These are phyloP conservation scores for Stylonectria norvegica DNA, from an alignment of 2,329 filamentous ascomycete genomes.

Conservation along the genomic window DNA sequence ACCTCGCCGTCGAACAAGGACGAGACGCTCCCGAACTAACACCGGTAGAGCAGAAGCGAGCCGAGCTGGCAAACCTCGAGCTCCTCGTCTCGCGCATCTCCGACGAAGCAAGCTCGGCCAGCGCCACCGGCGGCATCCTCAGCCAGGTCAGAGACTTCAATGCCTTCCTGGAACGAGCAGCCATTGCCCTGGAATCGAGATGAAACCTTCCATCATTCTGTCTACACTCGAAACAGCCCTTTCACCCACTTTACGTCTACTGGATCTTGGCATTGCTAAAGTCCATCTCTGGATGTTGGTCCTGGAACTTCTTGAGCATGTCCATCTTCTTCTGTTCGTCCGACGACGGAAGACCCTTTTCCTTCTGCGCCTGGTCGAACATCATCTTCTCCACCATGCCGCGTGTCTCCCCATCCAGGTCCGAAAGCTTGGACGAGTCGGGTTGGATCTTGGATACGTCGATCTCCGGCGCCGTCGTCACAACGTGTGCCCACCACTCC, in stretches of 20 bases:
- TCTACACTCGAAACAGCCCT: too few relatives aligned
- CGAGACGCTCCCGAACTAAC: slow-evolving; percentile 47
- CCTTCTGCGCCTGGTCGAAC: slow-evolving; percentile 97
- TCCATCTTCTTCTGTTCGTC: slow-evolving; percentile 96
- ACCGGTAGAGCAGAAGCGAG: slow-evolving; percentile 43
- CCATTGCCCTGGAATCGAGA: slow-evolving; percentile 51
- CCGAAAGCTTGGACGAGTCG: slow-evolving; percentile 85
- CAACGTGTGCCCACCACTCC: slow-evolving; percentile 96
- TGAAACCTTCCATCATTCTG: slow-evolving; percentile 16
- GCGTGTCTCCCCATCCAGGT: slow-evolving; percentile 91
- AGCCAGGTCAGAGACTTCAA: slow-evolving; percentile 60
- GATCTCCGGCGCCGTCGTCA: slow-evolving; percentile 82
- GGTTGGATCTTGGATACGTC: slow-evolving; percentile 94
- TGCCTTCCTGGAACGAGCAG: slow-evolving; percentile 59
- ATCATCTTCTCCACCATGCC: slow-evolving; percentile 99
- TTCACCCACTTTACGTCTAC: slow-evolving; percentile 30
- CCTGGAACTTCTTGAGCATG: slow-evolving; percentile 88
- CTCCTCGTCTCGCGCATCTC: slow-evolving; percentile 53
- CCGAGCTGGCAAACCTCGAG: slow-evolving; percentile 56
- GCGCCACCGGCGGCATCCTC: slow-evolving; percentile 50
- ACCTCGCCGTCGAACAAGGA: slow-evolving; percentile 53
- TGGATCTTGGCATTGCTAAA: slow-evolving; percentile 67
- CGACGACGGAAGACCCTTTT: slow-evolving; percentile 80
- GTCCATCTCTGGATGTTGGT: slow-evolving; percentile 70
- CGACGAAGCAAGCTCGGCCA: slow-evolving; percentile 49